Conservation (phyloP, 345 rosid species). For the Chamaenerion angustifolium region DNA sequence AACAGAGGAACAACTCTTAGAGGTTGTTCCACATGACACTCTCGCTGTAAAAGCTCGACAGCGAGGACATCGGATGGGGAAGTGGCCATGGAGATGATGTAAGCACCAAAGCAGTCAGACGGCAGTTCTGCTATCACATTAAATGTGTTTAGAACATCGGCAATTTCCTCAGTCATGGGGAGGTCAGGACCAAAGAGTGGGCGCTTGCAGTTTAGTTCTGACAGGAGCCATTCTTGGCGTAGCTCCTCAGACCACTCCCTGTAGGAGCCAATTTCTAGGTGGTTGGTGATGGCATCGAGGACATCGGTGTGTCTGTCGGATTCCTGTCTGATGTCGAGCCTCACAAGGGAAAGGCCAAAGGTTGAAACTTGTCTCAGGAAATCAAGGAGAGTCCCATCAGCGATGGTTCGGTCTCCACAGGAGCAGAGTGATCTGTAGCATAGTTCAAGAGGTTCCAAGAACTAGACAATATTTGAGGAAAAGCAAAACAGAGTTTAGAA, state of each 20-base stretch:
- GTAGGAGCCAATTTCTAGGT: constrained; percentile 75
- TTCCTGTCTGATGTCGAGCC: constrained; percentile 94
- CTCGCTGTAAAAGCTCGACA: constrained; percentile 92
- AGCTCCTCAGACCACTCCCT: constrained; percentile 82
- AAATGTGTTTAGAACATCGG: constrained; percentile 79
- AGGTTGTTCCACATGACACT: constrained; percentile 79
- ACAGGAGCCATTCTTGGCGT: constrained; percentile 82
- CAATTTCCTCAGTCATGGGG: constrained; percentile 82
- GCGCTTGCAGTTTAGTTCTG: constrained; percentile 82
- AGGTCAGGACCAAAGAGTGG: constrained; percentile 93
- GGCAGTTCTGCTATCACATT: constrained; percentile 82
- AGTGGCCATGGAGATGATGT: constrained; percentile 98
- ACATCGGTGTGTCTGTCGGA: constrained; percentile 96
- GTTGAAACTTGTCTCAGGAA: constrained; percentile 96
- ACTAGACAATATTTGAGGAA: constrained; percentile 26
- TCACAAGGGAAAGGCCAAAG: constrained; percentile 88
- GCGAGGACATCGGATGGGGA: constrained; percentile 91
- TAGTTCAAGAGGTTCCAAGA: constrained; percentile 96
- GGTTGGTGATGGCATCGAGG: constrained; percentile 80
- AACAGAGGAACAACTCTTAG: constrained; percentile 94
- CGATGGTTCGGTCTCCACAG: constrained; percentile 87
- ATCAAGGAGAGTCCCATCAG: constrained; percentile 99
- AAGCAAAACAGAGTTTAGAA: constrained; percentile 5
- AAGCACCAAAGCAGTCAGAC: constrained; percentile 81
- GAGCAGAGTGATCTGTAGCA: constrained; percentile 84